Evolutionary conservation across 306 rosid species (phyloP), one percentile per base, ranked within the genome.

Genomic region (Cicer judaicum): DNA sequence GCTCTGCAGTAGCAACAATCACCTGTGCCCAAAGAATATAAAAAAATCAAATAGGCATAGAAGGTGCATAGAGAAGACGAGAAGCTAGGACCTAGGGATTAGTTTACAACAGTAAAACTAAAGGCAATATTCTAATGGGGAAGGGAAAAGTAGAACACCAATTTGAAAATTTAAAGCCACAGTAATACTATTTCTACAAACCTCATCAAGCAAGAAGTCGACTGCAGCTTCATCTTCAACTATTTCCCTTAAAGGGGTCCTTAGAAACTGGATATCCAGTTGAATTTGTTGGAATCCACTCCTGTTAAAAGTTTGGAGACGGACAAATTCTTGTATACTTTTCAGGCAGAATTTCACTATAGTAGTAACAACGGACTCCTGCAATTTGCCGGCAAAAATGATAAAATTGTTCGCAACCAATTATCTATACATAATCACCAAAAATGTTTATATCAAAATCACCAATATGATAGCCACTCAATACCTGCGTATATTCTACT

Each of bases 201-300:
- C 98, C 96, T 94, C 98, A 66, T 94, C 98, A 16, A 94, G 93
- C 78, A 94, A 85, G 81, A 94, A 91, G 85, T 91, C 98, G 11
- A 88, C 74, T 7, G 88, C 93, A 34, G 95, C 97, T 88, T 91
- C 96, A 87, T 91, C 97, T 83, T 88, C 96, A 61, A 90, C 93
- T 19, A 73, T 78, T 78, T 91, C 98, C 87, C 89, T 90, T 65
- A 85, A 56, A 49, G 95, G 92, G 78, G 85, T 85, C 82, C 96
- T 88, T 39, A 94, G 70, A 81, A 86, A 94, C 73, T 90, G 97
- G 81, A 88, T 85, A 85, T 94, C 98, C 80, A 94, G 80, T 73
- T 94, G 98, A 87, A 94, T 83, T 87, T 91, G 98, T 82, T 91
- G 96, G 88, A 94, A 94, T 80, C 98, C 98, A 66, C 97, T 94